Percentiles rank a stretch among this genome's conserved stretches.
Evolutionary conservation across 2,329 filamentous ascomycete genomes (phyloP).

Genomic region (Aspergillus alliaceus): DNA sequence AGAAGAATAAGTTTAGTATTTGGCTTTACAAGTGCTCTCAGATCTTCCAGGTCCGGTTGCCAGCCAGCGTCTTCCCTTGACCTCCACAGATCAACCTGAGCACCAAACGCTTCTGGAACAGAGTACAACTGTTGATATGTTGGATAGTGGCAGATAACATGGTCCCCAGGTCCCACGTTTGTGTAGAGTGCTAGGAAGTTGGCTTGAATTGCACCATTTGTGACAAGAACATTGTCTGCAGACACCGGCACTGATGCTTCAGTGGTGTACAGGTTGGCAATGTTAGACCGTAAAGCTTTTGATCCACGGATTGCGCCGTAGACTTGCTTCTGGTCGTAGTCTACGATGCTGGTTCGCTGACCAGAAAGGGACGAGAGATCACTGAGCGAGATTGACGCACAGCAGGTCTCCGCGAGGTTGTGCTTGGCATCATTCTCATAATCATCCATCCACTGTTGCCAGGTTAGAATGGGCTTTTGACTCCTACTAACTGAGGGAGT

Average conservation of each 20-base stretch:
- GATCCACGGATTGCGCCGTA: slow-evolving; percentile 30
- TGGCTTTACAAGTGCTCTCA: slow-evolving; percentile 60
- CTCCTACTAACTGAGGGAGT: neutral
- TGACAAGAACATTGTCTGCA: slow-evolving; percentile 69
- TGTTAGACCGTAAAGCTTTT: slow-evolving; percentile 24
- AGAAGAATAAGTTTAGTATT: slow-evolving; percentile 61
- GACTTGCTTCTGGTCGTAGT: slow-evolving; percentile 25
- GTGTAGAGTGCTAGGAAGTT: slow-evolving; percentile 79
- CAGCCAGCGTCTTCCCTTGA: slow-evolving; percentile 65
- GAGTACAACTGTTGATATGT: slow-evolving; percentile 84
- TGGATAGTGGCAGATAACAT: slow-evolving; percentile 83
- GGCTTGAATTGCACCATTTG: slow-evolving; percentile 78
- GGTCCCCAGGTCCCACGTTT: slow-evolving; percentile 70
- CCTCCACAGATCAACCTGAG: slow-evolving; percentile 75
- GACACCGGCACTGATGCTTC: slow-evolving; percentile 50
- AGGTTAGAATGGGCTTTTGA: slow-evolving; percentile 4
- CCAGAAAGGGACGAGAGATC: slow-evolving; percentile 62
- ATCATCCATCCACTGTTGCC: slow-evolving; percentile 56
- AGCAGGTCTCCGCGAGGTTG: slow-evolving; percentile 80
- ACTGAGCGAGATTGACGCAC: slow-evolving; percentile 70
- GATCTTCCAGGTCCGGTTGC: slow-evolving; percentile 64
- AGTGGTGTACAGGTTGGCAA: slow-evolving; percentile 46
- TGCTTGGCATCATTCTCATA: slow-evolving; percentile 54
- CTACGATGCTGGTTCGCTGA: slow-evolving; percentile 19
- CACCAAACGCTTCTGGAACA: slow-evolving; percentile 71